Base-by-base conservation (phyloP, 176 grass and related monocot species). In the Poa pratensis region DNA sequence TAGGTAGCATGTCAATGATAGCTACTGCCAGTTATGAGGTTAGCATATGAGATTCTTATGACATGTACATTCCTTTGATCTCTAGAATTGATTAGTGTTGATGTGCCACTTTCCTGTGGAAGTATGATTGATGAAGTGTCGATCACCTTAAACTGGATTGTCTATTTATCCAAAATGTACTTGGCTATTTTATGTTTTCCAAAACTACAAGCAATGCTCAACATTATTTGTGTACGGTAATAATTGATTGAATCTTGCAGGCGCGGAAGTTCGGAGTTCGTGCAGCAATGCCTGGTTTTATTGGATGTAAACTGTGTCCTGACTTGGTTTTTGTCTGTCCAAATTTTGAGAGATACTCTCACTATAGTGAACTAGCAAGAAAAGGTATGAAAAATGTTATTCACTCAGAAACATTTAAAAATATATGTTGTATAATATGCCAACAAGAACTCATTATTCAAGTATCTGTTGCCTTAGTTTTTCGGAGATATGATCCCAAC, bases 281-380 rank as follows among this genome's bases (percentile, higher is more conserved):
- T 92, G 96, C 96, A 81, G 96, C 96, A 68, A 98, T 98, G 96
- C 96, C 96, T 85, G 96, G 96, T 87, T 98, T 98, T 85, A 98
- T 98, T 89, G 96, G 91, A 80, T 80, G 87, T 68, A 98, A 94
- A 90, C 83, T 95, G 17, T 98, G 96, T 83, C 87, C 96, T 77
- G 69, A 90, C n/a, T 92, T 98, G 87, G 89, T 95, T 94, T 93
- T 98, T 70, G 96, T 95, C 22, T 89, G 40, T 14, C 90, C 91
- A 80, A 98, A 95, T 54, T 98, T 98, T 77, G 91, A 90, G 65
- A 98, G 94, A 73, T 98, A 98, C 81, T 92, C 68, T 87, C 82
- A 94, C 77, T 98, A 91, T 69, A 95, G 96, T 88, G 91, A 90
- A 90, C 73, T 94, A 27, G 90, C 96, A 62, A 94, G 93, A 95